Evolutionary conservation across 2,329 filamentous ascomycete species (phyloP).

Genomic region (Penicillium sp.): DNA sequence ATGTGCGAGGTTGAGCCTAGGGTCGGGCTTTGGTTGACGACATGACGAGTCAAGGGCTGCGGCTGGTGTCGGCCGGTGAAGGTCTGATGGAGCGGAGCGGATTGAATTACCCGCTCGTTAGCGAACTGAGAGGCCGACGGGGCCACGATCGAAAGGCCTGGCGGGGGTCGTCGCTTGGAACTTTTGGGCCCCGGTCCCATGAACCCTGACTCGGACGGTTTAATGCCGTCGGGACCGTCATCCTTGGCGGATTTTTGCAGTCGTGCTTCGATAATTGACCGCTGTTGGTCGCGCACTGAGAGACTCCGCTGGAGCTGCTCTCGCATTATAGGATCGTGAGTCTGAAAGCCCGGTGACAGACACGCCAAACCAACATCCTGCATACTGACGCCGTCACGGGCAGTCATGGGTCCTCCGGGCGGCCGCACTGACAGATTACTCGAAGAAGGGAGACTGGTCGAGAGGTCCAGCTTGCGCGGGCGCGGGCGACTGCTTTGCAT

Average conservation of each 20-base stretch:
- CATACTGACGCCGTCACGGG: constrained; percentile 77
- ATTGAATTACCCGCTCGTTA: constrained; percentile 94
- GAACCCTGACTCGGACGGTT: constrained; percentile 55
- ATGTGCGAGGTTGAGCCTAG: constrained; percentile 86
- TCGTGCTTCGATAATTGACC: constrained; percentile 90
- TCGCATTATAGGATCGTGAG: constrained; percentile 94
- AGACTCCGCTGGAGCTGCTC: constrained; percentile 94
- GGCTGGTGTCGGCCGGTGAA: constrained; percentile 89
- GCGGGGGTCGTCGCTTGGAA: constrained; percentile 67
- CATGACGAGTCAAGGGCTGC: constrained; percentile 74
- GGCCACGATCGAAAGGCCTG: constrained; percentile 91
- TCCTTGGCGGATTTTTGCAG: constrained; percentile 86
- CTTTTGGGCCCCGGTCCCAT: constrained; percentile 35
- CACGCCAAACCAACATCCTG: constrained; percentile 94
- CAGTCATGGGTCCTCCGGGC: constrained; percentile 70
- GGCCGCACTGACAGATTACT: constrained; percentile 66
- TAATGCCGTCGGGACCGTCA: constrained; percentile 65
- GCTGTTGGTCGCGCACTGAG: constrained; percentile 89
- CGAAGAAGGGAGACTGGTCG: constrained; percentile 49
- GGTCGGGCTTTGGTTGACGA: constrained; percentile 80
- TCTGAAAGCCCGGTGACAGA: constrained; percentile 92
- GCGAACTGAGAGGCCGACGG: constrained; percentile 91
- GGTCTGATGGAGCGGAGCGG: constrained; percentile 89
- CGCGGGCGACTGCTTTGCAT: constrained; percentile 57
- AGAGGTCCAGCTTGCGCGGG: constrained; percentile 52